Evolutionary conservation across 2,329 filamentous ascomycete genomes (phyloP).

Genomic region (Biscogniauxia sp.): DNA sequence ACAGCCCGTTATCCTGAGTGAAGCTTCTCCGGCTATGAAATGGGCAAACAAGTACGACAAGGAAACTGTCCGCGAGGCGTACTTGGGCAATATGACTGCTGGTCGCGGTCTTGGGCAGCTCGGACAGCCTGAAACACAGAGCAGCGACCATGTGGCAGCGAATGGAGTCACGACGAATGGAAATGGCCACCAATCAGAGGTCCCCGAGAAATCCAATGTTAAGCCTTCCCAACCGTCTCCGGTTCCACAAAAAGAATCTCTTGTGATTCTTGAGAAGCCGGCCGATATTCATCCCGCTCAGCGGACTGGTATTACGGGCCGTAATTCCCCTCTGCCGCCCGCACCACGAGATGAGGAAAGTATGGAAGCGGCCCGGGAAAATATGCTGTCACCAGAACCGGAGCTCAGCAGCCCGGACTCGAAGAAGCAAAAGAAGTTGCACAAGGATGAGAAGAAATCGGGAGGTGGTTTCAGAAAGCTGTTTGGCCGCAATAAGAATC

Average conservation of each 20-base stretch:
- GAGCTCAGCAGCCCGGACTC: conserved; percentile 45
- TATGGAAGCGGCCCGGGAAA: conserved; percentile 36
- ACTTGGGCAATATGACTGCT: conserved; percentile 70
- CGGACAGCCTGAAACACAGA: conserved; percentile 44
- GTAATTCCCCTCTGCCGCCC: conserved; percentile 40
- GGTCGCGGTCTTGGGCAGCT: conserved; percentile 62
- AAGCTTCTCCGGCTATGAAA: conserved; percentile 91
- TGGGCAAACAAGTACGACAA: conserved; percentile 97
- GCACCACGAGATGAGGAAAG: conserved; percentile 37
- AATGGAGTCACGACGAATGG: conserved; percentile 32
- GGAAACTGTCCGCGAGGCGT: conserved; percentile 79
- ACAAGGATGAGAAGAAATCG: conserved; percentile 46
- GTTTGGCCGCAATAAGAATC: conserved; percentile 62
- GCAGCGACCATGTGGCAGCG: conserved; percentile 34
- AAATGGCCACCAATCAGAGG: conserved; percentile 33
- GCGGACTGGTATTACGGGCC: conserved; percentile 31
- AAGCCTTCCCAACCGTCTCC: conserved; percentile 32
- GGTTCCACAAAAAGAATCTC: conserved; percentile 16
- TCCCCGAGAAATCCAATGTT: conserved; percentile 41
- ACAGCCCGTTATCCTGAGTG: conserved; percentile 78
- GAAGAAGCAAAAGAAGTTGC: conserved; percentile 52
- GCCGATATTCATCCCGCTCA: conserved; percentile 38
- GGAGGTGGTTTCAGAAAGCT: conserved; percentile 56
- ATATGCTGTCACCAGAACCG: conserved; percentile 40
- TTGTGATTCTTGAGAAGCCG: conserved; percentile 35